Base-by-base conservation (phyloP, 148 eudicot species). In the Cornus florida region DNA sequence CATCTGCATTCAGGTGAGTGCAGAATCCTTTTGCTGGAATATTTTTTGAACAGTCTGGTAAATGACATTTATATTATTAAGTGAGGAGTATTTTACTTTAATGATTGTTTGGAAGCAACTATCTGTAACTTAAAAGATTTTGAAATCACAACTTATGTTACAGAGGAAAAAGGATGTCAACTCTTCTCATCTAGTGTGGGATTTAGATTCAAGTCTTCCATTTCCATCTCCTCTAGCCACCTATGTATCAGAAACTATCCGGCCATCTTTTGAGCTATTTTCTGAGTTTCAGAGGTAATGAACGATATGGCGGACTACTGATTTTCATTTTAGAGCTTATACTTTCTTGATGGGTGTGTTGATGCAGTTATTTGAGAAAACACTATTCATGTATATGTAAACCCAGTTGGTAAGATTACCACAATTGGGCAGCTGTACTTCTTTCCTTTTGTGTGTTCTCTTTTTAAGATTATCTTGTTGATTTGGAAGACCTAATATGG, bases 141-240 rank as follows among this genome's bases (percentile, higher is more conserved):
- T 48, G 24, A 23, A 62, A n/a, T 70, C 35, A 67, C 46, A 68
- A 73, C 70, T 59, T 7, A 17, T 74, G 1, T 77, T 73, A 77
- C 94, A 95, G 97, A 90, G 70, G 82, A 89, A 86, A 82, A 88
- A 84, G 77, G 84, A 82, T 46, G 86, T 73, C 43, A 71, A 82
- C 53, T 79, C 91, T 78, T 75, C 90, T 28, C 88, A 87, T 89
- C 80, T 87, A 75, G 99, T 91, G 28, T 95, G 97, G 97, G 99
- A 95, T 88, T 86, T 95, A 80, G 99, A 95, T 84, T 93, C 97
- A 75, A 90, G 80, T 81, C 97, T 95, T 83, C 89, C 90, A 28
- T 87, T 89, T 80, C 99, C 99, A 64, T 89, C 86, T 84, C 86
- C 94, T 67, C 84, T 95, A 35, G 56, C 86, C 62, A 72, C 90